Evolutionary conservation across 139 green algal genomes (phyloP), one percentile per base, ranked within the genome.

Genomic region (Zygnema cylindricum): DNA sequence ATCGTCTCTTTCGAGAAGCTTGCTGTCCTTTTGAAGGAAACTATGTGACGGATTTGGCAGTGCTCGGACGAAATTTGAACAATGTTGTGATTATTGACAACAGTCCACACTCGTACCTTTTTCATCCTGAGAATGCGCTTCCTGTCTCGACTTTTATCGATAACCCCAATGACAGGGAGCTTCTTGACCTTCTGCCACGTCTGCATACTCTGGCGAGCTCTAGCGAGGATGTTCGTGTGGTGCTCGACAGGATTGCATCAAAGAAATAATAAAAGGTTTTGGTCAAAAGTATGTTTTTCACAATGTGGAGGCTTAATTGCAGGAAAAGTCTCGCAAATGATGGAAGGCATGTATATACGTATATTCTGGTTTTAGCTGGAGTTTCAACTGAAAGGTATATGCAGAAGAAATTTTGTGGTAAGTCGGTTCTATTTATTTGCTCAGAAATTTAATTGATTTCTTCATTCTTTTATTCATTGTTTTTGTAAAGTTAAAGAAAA

Each of bases 81-180:
- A 43, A 93, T 85, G 95, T 92, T 42, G 96, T 99, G 82, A 98
- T 99, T 77, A 95, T 99, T 30, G 97, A 99, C 94, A 99, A 99
- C 94, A 98, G 94, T 1, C 97, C 97, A 2, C 95, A 98, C 89
- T 97, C 94, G 7, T 99, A 99, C 93, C 90, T 96, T 1, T 99
- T 99, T 89, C 97, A 99, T 90, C 97, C 97, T 0, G 95, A 96
- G 57, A 99, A 99, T 90, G 97, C 97, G 0, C 82, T 99, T 30
- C 95, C 96, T 55, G 97, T 99, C 55, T 86, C 90, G 25, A 97
- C 94, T 1, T 99, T 98, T 88, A 98, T 99, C 42, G 97, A 98
- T 85, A 95, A 99, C 91, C 94, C 94, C 89, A 87, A 96, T 32
- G 97, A 99, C 82, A 1, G n/a, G 82, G 88, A 92, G 76, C 88